phyloP scores from a whole-genome alignment of 2,329 filamentous ascomycete species.

The Xylariales sp. region DNA sequence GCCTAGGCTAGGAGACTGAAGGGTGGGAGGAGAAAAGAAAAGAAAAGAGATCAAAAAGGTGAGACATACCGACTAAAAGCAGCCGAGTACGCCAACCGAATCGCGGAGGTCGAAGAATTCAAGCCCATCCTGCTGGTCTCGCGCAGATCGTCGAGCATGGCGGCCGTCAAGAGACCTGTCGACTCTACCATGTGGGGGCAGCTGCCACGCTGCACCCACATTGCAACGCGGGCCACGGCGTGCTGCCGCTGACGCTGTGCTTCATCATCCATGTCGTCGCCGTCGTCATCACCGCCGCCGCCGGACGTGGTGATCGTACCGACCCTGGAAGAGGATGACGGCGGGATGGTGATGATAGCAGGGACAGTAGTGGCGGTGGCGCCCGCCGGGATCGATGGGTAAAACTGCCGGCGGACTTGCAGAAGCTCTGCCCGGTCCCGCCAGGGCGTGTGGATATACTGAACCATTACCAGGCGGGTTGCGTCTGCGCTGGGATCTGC shows the following conservation, averaged over 20 bases:
- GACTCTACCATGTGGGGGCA: slow-evolving; percentile 78
- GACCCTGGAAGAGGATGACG: neutral
- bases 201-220: slow-evolving; percentile 69
- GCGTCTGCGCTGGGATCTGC: neutral
- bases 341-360: slow-evolving; percentile 5
- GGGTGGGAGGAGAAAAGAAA: too few relatives aligned
- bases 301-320: slow-evolving; percentile 1
- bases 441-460: slow-evolving; percentile 73
- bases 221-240: slow-evolving; percentile 54
- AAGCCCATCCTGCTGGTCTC: slow-evolving; percentile 21
- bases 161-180: slow-evolving; percentile 68
- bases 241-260: slow-evolving; percentile 34
- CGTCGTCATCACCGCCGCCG: slow-evolving; percentile 9
- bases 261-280: slow-evolving; percentile 7
- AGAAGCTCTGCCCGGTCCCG: slow-evolving; percentile 62
- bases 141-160: slow-evolving; percentile 58
- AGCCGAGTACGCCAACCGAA: slow-evolving; percentile 66
- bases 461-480: too few relatives aligned
- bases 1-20: too few relatives aligned
- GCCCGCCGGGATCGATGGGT: slow-evolving; percentile 30
- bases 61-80: slow-evolving; percentile 66
- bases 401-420: slow-evolving; percentile 60
- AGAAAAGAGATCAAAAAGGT: neutral
- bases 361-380: neutral
- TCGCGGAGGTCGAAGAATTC: slow-evolving; percentile 49